Conservation (phyloP, 805 yeast species). For the Yamadazyma laniorum region DNA sequence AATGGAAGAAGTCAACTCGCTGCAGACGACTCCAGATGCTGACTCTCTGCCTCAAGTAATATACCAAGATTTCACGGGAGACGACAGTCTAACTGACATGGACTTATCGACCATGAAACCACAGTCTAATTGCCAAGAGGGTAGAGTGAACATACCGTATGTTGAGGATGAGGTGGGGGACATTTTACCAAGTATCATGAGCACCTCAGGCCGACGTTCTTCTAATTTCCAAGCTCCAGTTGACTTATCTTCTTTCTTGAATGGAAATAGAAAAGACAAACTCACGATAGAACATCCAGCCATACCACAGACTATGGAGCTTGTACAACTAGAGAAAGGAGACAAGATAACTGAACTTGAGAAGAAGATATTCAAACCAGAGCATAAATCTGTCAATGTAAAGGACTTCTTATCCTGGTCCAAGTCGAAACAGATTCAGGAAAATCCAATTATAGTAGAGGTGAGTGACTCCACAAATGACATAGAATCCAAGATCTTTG, state of each 20-base stretch:
- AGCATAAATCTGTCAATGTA: conserved; percentile 8
- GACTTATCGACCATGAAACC: neutral
- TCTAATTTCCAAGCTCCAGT: neutral
- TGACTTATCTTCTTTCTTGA: neutral
- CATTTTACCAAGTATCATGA: neutral
- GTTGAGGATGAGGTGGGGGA: neutral
- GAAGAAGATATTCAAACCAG: conserved; percentile 7
- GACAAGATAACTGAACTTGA: conserved; percentile 4
- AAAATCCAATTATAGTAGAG: conserved; percentile 7
- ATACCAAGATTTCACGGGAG: neutral
- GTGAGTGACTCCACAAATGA: neutral
- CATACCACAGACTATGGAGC: neutral
- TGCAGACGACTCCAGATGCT: neutral
- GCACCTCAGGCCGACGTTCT: neutral
- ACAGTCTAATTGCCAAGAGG: neutral
- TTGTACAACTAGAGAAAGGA: neutral
- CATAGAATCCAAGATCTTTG: conserved; percentile 22
- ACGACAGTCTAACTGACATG: conserved; percentile 1
- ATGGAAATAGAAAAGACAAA: neutral
- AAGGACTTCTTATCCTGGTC: conserved; percentile 8
- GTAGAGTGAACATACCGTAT: neutral
- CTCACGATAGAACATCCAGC: neutral
- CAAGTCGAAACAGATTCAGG: conserved; percentile 4
- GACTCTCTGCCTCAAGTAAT: neutral
- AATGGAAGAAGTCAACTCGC: neutral